phyloP scores from a whole-genome alignment of 306 rosid genomes.

The Pyrus pyrifolia region DNA sequence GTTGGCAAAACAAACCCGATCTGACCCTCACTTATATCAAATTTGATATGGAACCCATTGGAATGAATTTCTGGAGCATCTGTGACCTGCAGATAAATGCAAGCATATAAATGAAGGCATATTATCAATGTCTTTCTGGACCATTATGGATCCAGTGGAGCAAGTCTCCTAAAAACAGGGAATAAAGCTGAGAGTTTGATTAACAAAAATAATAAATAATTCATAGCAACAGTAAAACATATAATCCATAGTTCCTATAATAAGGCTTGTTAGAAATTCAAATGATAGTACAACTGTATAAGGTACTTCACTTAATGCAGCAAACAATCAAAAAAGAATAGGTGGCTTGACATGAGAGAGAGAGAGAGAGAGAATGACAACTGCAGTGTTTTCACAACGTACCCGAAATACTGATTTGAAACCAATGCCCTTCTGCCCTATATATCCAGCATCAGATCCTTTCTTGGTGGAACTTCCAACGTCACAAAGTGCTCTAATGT shows the following conservation, averaged over 20 bases:
- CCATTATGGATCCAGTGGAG: not conserved
- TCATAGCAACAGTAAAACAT: not conserved
- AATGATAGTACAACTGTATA: not conserved
- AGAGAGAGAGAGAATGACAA: not conserved
- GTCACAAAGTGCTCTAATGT: slow-evolving; percentile 92
- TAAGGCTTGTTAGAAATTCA: not conserved
- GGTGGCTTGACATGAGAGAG: not conserved
- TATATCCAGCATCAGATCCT: slow-evolving; percentile 84
- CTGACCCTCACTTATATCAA: slow-evolving; percentile 89
- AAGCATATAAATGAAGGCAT: slow-evolving; percentile 12
- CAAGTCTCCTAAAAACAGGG: not conserved
- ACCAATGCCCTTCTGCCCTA: slow-evolving; percentile 97
- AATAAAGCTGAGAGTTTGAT: not conserved
- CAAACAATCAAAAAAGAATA: not conserved
- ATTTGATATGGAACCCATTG: slow-evolving; percentile 92
- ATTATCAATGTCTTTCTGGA: not conserved
- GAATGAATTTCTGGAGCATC: slow-evolving; percentile 99
- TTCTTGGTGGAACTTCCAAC: slow-evolving; percentile 95
- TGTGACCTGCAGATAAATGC: slow-evolving; percentile 62
- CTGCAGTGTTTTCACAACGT: slow-evolving; percentile 21
- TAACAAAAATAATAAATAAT: not conserved
- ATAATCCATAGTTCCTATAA: not conserved
- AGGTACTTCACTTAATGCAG: not conserved
- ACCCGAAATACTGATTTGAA: slow-evolving; percentile 97
- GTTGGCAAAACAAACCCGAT: slow-evolving; percentile 97